Evolutionary conservation across 2,329 filamentous ascomycete species (phyloP).

Genomic region (Colletotrichum nymphaeae): DNA sequence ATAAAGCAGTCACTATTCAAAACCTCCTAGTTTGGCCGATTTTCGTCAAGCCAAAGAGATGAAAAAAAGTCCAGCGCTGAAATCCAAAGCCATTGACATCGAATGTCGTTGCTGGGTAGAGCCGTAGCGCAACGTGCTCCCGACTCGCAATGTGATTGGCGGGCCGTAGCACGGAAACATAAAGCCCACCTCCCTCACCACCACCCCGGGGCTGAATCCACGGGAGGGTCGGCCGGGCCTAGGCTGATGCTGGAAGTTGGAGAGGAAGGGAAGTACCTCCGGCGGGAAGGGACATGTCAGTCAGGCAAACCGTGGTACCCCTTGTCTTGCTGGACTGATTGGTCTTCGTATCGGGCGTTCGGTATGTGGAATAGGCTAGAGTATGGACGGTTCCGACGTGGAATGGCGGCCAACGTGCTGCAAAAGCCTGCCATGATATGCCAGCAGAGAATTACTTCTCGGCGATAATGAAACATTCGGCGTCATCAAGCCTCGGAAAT

Average conservation of each 20-base stretch:
- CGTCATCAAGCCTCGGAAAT: background rate
- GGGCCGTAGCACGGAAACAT: background rate
- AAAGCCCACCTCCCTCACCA: background rate
- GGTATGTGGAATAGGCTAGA: conserved; percentile 27
- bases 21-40: too few species aligned
- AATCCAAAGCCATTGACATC: background rate
- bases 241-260: background rate
- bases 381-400: background rate
- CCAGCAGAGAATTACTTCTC: background rate
- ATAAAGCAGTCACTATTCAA: too few species aligned
- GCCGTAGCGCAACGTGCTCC: conserved; percentile 22
- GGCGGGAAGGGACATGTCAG: conserved; percentile 10
- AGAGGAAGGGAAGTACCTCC: conserved; percentile 5
- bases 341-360: conserved; percentile 3
- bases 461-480: background rate
- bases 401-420: conserved; percentile 9
- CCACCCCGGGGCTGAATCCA: conserved; percentile 1
- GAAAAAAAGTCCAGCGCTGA: background rate
- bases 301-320: background rate
- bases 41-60: background rate
- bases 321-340: background rate
- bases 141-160: conserved; percentile 14
- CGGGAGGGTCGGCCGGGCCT: conserved; percentile 14
- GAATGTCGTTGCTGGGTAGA: background rate
- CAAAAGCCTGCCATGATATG: conserved; percentile 1